A percentile compares a stretch with the other conserved stretches of the same genome.
phyloP scores from a whole-genome alignment of 805 yeast genomes.

The Saccharomyces jurei region DNA sequence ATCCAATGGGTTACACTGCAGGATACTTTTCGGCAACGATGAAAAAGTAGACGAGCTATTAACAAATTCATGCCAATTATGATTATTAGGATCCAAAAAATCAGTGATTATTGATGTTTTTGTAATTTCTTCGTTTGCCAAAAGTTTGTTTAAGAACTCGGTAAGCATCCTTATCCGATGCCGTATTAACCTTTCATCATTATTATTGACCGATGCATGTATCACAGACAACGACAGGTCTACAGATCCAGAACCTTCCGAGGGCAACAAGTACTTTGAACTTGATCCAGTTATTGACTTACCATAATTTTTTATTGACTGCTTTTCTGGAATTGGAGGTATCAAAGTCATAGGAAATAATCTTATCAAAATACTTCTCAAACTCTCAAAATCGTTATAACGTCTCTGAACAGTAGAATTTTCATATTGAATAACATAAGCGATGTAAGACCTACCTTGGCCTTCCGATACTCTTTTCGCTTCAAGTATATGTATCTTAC shows the following conservation, averaged over 20 bases:
- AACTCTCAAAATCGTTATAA: conserved; percentile 85
- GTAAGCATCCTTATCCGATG: conserved; percentile 31
- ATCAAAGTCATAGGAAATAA: conserved; percentile 74
- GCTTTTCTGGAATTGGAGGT: conserved; percentile 93
- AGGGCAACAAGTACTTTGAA: conserved; percentile 23
- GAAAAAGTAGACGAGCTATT: conserved; percentile 29
- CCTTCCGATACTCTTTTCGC: conserved; percentile 28
- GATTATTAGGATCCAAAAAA: conserved; percentile 28
- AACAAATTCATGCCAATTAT: conserved; percentile 29
- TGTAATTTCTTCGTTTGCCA: conserved; percentile 22
- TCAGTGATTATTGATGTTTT: conserved; percentile 28
- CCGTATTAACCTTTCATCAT: conserved; percentile 29
- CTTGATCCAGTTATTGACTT: conserved; percentile 25
- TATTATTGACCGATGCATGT: conserved; percentile 23
- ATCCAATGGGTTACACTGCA: conserved; percentile 31
- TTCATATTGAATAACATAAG: conserved; percentile 63
- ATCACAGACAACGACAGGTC: conserved; percentile 27
- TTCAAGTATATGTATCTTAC: conserved; percentile 22
- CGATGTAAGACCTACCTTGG: conserved; percentile 38
- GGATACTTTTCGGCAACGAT: conserved; percentile 25
- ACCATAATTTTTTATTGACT: conserved; percentile 32
- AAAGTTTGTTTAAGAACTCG: conserved; percentile 25
- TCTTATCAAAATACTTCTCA: conserved; percentile 59
- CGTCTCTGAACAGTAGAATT: conserved; percentile 59
- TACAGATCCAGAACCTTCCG: conserved; percentile 26